phyloP scores from a whole-genome alignment of 768 basidiomycete genomes.

The Lyophyllum atratum region DNA sequence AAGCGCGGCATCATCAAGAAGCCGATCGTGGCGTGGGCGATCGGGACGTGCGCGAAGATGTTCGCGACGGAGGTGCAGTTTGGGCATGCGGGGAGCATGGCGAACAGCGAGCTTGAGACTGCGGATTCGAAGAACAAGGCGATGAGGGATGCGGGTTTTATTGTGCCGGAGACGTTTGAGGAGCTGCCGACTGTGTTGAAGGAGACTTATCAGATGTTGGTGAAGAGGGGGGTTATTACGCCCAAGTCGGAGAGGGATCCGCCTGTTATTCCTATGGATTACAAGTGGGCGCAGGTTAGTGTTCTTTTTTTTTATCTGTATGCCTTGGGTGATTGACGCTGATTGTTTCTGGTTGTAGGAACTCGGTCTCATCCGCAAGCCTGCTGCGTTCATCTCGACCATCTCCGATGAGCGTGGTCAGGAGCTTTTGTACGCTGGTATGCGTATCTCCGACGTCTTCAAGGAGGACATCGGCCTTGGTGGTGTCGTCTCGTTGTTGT shows the following conservation, averaged over 20 bases:
- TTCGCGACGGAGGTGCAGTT: slow-evolving; percentile 99
- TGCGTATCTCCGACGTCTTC: slow-evolving; percentile 99
- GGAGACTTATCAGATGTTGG: slow-evolving; percentile 84
- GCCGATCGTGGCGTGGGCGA: slow-evolving; percentile 99
- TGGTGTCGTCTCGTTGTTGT: slow-evolving; percentile 92
- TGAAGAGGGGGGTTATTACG: slow-evolving; percentile 64
- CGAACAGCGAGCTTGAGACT: slow-evolving; percentile 96
- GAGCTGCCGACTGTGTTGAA: slow-evolving; percentile 85
- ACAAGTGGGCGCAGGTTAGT: slow-evolving; percentile 92
- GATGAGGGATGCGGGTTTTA: slow-evolving; percentile 93
- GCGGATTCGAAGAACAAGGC: slow-evolving; percentile 97
- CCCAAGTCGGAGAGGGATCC: slow-evolving; percentile 83
- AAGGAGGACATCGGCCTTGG: slow-evolving; percentile 96
- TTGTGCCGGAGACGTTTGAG: slow-evolving; percentile 98
- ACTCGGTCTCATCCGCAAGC: slow-evolving; percentile 97
- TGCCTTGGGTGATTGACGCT: neutral
- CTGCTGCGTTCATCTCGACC: slow-evolving; percentile 97
- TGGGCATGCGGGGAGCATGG: slow-evolving; percentile 98
- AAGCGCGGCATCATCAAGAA: slow-evolving; percentile 93
- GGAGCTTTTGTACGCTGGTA: slow-evolving; percentile 97
- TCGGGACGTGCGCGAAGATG: slow-evolving; percentile 99
- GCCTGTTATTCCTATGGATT: slow-evolving; percentile 99
- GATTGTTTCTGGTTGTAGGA: slow-evolving; percentile 39
- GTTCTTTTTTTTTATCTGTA: neutral
- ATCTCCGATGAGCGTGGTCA: slow-evolving; percentile 99